Evolutionary conservation across 106 monocot species (phyloP), one percentile per base, ranked within the genome.

Genomic region (Apostasia shenzhenica): DNA sequence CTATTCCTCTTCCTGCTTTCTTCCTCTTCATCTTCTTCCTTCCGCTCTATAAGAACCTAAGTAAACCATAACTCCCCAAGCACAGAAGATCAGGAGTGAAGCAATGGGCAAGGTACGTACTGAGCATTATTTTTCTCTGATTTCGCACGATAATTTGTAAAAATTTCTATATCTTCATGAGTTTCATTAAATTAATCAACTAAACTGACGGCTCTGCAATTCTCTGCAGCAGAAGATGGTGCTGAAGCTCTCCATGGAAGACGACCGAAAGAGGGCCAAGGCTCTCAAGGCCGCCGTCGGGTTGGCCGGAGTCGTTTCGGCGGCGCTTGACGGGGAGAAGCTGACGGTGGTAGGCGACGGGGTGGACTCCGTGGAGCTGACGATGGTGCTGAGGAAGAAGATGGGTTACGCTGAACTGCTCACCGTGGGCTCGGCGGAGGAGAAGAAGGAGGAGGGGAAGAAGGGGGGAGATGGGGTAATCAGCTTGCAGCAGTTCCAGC

Each of bases 351-450:
- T 62, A 2, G 76, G 70, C 1, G 63, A 76, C 3, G 68, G 59
- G 4, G 41, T 76, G 42, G 70, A 76, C 52, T 48, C 69, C 0
- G 54, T 64, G 6, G 8, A 14, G 7, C 14, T 76, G 38, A 49
- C 63, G 1, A 41, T 8, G 26, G 37, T 46, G 43, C 14, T 76
- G 4, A 69, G 76, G 55, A 76, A 70, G 63, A 62, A 63, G 63
- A 76, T 76, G 69, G 40, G 63, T 8, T 59, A 13, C 53, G 76
- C 42, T 1, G 76, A 76, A 14, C 4, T 76, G 44, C 2, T 69
- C 38, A 69, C 52, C 41, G 62, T 76, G 14, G 12, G 9, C 1
- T 1, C 61, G 5, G 61, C 12, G 0, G 54, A 69, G 7, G 69
- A 70, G 54, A 70, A 42, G 53, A 41, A 76, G 14, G 42, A 6